Conservation (phyloP, 805 yeast genomes). For the Suhomyces sp. region DNA sequence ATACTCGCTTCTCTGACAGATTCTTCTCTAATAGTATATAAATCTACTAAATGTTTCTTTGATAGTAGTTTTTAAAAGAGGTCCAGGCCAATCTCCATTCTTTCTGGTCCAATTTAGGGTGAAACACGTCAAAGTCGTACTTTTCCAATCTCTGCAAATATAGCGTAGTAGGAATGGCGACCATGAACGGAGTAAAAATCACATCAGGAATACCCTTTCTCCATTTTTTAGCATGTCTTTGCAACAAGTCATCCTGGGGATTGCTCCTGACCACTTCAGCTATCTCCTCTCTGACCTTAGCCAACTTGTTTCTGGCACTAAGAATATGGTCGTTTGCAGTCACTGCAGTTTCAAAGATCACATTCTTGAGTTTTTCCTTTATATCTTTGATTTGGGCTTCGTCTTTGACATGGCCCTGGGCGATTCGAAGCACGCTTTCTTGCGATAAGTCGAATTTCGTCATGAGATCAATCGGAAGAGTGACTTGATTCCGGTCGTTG, state of each 20-base stretch:
- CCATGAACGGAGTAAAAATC: constrained; percentile 64
- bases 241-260: constrained; percentile 22
- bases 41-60: constrained; percentile 29
- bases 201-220: constrained; percentile 56
- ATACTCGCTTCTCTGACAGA: not conserved
- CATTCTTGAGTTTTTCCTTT: constrained; percentile 47
- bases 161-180: constrained; percentile 60
- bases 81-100: constrained; percentile 70
- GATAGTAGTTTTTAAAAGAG: constrained; percentile 47
- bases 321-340: constrained; percentile 78
- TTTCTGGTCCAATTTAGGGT: constrained; percentile 40
- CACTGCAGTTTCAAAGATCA: constrained; percentile 67
- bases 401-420: constrained; percentile 41
- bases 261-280: constrained; percentile 21
- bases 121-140: constrained; percentile 59
- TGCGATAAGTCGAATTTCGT: constrained; percentile 55
- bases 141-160: constrained; percentile 61
- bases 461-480: constrained; percentile 63
- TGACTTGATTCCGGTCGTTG: constrained; percentile 44
- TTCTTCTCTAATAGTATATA: constrained; percentile 34
- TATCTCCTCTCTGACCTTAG: constrained; percentile 37
- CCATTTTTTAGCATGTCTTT: constrained; percentile 34
- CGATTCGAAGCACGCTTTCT: constrained; percentile 53
- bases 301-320: constrained; percentile 59
- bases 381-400: constrained; percentile 23